Evolutionary conservation across 2,329 filamentous ascomycete genomes (phyloP).

Genomic region (Coleophoma eucalyptorum): DNA sequence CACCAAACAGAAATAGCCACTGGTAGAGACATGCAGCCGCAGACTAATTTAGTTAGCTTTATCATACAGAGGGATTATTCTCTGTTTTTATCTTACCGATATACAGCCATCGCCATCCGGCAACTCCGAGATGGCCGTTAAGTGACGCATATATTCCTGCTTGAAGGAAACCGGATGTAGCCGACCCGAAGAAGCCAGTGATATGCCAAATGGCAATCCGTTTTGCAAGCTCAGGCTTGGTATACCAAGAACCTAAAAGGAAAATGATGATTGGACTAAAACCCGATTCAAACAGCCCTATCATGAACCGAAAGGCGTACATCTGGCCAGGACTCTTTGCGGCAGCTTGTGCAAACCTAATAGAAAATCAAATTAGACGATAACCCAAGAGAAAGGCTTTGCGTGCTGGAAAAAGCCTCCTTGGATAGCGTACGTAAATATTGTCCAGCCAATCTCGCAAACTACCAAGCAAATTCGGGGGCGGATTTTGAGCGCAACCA

Average conservation of each 20-base stretch:
- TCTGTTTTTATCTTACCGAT: constrained; percentile 15
- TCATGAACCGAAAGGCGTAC: constrained; percentile 53
- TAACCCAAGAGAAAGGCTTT: not conserved
- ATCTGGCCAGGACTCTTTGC: constrained; percentile 46
- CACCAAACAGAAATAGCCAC: not conserved
- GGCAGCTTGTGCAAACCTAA: constrained; percentile 33
- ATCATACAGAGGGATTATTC: not conserved
- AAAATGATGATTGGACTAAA: constrained; percentile 54
- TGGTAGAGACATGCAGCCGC: not conserved
- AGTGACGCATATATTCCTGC: constrained; percentile 24
- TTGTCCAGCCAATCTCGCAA: constrained; percentile 50
- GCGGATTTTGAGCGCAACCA: constrained; percentile 50
- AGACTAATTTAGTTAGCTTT: not conserved
- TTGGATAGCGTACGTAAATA: constrained; percentile 36
- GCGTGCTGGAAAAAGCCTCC: not conserved
- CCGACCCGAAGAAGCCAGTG: constrained; percentile 50
- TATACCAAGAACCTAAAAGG: constrained; percentile 57
- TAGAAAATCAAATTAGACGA: not conserved
- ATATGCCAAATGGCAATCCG: constrained; percentile 53
- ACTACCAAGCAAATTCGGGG: constrained; percentile 56
- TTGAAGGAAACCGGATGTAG: constrained; percentile 59
- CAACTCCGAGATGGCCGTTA: constrained; percentile 37
- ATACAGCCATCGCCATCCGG: constrained; percentile 45
- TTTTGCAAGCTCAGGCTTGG: constrained; percentile 52
- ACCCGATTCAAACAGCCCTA: constrained; percentile 49